Conservation (phyloP, 2,329 filamentous ascomycete species). For the Colletotrichum chlorophyti region DNA sequence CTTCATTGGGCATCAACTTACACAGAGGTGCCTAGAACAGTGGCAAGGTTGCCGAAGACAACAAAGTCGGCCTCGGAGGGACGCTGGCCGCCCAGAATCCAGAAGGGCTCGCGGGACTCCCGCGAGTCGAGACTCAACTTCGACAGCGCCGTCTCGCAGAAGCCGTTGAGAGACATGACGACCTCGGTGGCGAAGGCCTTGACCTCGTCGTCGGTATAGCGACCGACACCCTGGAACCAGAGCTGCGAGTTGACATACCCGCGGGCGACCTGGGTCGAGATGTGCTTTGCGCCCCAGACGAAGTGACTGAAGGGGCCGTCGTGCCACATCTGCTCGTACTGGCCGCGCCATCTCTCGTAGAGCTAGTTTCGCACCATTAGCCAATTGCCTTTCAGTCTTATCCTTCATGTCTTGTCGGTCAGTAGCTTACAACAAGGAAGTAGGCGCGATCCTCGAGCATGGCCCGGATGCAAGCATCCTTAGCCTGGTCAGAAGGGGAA, state of each 20-base stretch:
- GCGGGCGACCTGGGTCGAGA: constrained; percentile 12
- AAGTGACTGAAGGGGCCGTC: constrained; percentile 30
- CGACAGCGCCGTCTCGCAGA: constrained; percentile 24
- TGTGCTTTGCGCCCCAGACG: constrained; percentile 28
- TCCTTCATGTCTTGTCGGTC: background rate
- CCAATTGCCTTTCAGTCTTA: background rate
- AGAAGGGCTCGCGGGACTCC: constrained; percentile 30
- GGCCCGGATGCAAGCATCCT: constrained; percentile 28
- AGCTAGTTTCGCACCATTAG: constrained; percentile 16
- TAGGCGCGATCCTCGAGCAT: constrained; percentile 33
- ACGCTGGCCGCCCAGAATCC: constrained; percentile 32
- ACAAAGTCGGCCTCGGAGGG: constrained; percentile 33
- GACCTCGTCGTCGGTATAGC: constrained; percentile 30
- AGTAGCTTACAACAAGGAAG: constrained; percentile 29
- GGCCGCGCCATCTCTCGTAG: constrained; percentile 33
- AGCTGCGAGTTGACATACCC: constrained; percentile 30
- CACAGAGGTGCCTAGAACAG: constrained; percentile 24
- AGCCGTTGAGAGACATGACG: constrained; percentile 28
- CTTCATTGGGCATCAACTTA: constrained; percentile 4
- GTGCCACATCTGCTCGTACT: constrained; percentile 30
- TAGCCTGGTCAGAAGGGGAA: constrained; percentile 17
- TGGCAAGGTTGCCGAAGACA: constrained; percentile 25
- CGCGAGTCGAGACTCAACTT: constrained; percentile 15
- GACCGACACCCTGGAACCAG: constrained; percentile 32
- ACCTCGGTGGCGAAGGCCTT: constrained; percentile 28